These are phyloP conservation scores for Rachicladosporium sp. DNA, from an alignment of 2,329 filamentous ascomycete genomes.

Conservation along the genomic window DNA sequence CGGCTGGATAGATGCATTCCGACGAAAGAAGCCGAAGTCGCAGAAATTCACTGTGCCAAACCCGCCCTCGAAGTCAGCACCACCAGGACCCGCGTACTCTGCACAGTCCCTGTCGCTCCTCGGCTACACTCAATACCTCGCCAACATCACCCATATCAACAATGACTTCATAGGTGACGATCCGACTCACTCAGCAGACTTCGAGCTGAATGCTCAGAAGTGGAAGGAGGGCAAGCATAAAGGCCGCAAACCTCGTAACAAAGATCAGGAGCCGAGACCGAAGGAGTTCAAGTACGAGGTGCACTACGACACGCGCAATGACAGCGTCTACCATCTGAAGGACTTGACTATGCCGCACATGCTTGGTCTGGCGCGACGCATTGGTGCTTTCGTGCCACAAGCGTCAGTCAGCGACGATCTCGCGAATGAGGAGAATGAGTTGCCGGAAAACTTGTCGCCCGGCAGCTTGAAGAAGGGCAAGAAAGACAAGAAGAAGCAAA, in stretches of 20 bases:
- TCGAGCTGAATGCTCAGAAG: slow-evolving; percentile 23
- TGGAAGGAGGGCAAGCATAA: slow-evolving; percentile 56
- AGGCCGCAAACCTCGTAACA: slow-evolving; percentile 41
- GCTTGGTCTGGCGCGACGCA: slow-evolving; percentile 65
- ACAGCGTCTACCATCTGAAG: slow-evolving; percentile 59
- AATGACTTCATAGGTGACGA: slow-evolving; percentile 42
- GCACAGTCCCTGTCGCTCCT: slow-evolving; percentile 68
- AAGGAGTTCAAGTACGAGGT: slow-evolving; percentile 61
- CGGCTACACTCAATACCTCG: slow-evolving; percentile 81
- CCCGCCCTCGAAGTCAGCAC: slow-evolving; percentile 57
- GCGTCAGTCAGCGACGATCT: slow-evolving; percentile 21
- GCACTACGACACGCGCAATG: slow-evolving; percentile 74
- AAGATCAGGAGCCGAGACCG: slow-evolving; percentile 43
- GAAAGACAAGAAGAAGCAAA: slow-evolving; percentile 24
- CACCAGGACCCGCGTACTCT: slow-evolving; percentile 81
- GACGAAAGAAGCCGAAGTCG: slow-evolving; percentile 39
- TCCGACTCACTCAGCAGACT: slow-evolving; percentile 11
- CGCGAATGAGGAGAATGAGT: slow-evolving; percentile 15
- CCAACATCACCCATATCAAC: slow-evolving; percentile 86
- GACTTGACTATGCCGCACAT: slow-evolving; percentile 79
- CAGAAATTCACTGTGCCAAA: slow-evolving; percentile 46
- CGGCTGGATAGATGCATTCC: slow-evolving; percentile 30
- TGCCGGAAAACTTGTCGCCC: slow-evolving; percentile 18
- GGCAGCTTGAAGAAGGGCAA: slow-evolving; percentile 19
- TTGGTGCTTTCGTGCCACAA: slow-evolving; percentile 44